A percentile compares a stretch with the other conserved stretches of the same genome.
Conservation (phyloP, 176 grass and related monocot genomes). For the Typha latifolia region DNA sequence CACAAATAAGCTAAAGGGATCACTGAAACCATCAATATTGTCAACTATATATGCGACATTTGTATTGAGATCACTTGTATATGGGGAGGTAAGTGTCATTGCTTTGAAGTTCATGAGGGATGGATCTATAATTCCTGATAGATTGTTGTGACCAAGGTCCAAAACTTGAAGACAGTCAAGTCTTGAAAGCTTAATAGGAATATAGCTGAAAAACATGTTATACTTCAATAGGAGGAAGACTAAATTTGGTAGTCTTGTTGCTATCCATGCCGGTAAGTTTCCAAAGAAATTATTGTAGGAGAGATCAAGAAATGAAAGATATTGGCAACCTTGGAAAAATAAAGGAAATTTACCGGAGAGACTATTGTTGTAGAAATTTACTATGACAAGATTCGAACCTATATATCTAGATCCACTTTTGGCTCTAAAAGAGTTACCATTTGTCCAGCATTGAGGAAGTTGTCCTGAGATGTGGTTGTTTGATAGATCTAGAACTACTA, state of each 20-base stretch:
- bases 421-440: not conserved
- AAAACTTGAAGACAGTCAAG: conserved; percentile 16
- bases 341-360: conserved; percentile 5
- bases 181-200: conserved; percentile 15
- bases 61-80: not conserved
- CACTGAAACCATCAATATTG: no score
- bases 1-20: no score
- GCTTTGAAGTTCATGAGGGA: conserved; percentile 14
- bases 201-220: conserved; percentile 20
- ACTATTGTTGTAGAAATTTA: conserved; percentile 11
- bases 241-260: not conserved
- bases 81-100: not conserved
- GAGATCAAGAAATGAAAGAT: conserved; percentile 15
- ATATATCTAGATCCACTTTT: not conserved
- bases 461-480: conserved; percentile 11
- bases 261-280: conserved; percentile 20
- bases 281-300: not conserved
- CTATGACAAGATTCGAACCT: not conserved
- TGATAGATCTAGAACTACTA: conserved; percentile 6
- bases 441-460: not conserved
- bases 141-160: conserved; percentile 23
- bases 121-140: conserved; percentile 14
- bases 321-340: not conserved
- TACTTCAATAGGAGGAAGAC: not conserved
- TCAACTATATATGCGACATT: no score